These are phyloP conservation scores for Cucumis melo DNA, from an alignment of 306 rosid species.

Conservation along the genomic window DNA sequence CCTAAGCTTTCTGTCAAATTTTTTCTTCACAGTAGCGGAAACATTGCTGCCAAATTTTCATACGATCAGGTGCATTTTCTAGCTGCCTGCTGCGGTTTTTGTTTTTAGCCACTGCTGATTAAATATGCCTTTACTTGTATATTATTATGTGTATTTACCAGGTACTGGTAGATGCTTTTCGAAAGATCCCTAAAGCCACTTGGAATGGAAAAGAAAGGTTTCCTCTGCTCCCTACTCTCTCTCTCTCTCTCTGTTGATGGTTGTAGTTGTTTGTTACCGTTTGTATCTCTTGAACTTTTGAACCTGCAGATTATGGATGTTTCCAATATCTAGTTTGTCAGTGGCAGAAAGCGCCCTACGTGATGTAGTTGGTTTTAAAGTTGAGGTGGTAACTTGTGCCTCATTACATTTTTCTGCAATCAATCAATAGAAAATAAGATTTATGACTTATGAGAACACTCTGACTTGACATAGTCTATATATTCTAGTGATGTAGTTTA, in stretches of 20 bases:
- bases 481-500: neutral
- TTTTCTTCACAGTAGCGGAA: conserved; percentile 66
- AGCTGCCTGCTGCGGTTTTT: neutral
- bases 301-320: conserved; percentile 71
- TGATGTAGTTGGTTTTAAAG: conserved; percentile 33
- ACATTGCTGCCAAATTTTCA: conserved; percentile 59
- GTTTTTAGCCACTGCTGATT: neutral
- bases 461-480: too few species aligned
- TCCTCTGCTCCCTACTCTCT: neutral
- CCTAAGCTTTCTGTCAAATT: conserved; percentile 51
- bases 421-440: neutral
- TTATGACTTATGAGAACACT: neutral
- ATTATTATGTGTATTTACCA: conserved; percentile 5
- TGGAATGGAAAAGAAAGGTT: conserved; percentile 84
- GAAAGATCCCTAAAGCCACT: conserved; percentile 50
- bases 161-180: conserved; percentile 50
- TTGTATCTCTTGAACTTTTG: neutral
- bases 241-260: neutral
- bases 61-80: conserved; percentile 50
- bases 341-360: conserved; percentile 48
- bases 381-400: conserved; percentile 43
- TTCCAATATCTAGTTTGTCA: conserved; percentile 55
- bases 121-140: neutral
- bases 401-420: conserved; percentile 8
- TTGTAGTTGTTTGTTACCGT: neutral